Conservation (phyloP, 2,329 filamentous ascomycete species). For the Cladosporium sp. region DNA sequence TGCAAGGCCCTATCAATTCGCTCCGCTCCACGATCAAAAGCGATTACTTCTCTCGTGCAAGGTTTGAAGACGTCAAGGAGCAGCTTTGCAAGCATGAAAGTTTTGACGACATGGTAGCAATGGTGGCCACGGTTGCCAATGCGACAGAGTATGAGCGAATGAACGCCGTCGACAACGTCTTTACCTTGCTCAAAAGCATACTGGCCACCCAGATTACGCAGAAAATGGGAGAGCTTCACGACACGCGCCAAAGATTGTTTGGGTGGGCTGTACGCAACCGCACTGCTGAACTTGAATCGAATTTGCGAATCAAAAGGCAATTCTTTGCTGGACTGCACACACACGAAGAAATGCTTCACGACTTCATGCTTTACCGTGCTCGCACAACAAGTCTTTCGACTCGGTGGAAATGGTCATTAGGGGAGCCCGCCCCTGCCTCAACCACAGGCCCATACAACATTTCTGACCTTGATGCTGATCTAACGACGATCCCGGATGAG, state of each 20-base stretch:
- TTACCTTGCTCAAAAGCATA: constrained; percentile 20
- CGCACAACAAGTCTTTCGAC: constrained; percentile 13
- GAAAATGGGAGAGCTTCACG: constrained; percentile 14
- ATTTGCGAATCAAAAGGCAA: constrained; percentile 11
- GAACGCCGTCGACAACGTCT: constrained; percentile 14
- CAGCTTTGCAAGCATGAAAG: constrained; percentile 23
- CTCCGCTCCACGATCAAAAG: constrained; percentile 3
- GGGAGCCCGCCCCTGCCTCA: constrained; percentile 20
- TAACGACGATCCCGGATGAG: constrained; percentile 23
- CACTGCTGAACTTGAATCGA: not conserved
- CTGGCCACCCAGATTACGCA: constrained; percentile 13
- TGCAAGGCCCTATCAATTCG: not conserved
- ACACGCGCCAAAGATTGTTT: not conserved
- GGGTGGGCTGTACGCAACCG: constrained; percentile 3
- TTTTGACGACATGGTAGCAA: constrained; percentile 28
- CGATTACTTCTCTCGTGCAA: constrained; percentile 13
- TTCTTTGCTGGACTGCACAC: constrained; percentile 19
- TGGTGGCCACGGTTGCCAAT: constrained; percentile 19
- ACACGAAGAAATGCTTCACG: constrained; percentile 23
- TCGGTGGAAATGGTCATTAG: constrained; percentile 26
- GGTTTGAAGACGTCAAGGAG: constrained; percentile 27
- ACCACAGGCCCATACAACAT: constrained; percentile 8
- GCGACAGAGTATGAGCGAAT: constrained; percentile 7
- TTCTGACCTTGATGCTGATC: constrained; percentile 16
- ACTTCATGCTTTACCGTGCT: constrained; percentile 27